Evolutionary conservation across 2,329 filamentous ascomycete genomes (phyloP).

Genomic region (Sclerotinia trifoliorum): DNA sequence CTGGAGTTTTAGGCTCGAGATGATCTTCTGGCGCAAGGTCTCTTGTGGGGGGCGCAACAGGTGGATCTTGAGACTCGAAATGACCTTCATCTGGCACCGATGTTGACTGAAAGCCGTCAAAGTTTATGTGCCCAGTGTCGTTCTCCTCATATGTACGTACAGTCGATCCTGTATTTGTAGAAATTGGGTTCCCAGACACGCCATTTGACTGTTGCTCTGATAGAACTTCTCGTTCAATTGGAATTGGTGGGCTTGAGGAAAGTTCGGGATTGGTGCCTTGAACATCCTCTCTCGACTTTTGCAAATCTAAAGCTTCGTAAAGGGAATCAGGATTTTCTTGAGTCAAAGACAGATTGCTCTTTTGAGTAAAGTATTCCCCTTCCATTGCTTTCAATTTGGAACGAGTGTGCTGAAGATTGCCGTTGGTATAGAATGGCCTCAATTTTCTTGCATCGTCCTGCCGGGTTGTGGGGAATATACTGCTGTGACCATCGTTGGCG

Average conservation of each 20-base stretch:
- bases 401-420: not conserved
- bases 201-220: not conserved
- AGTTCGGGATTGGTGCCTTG: constrained; percentile 11
- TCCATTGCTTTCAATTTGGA: constrained; percentile 6
- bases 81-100: constrained; percentile 15
- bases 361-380: constrained; percentile 29
- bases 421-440: not conserved
- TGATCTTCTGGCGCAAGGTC: constrained; percentile 1
- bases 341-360: constrained; percentile 35
- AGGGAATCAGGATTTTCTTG: constrained; percentile 36
- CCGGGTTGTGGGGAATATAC: not conserved
- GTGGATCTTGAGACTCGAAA: constrained; percentile 32
- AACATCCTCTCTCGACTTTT: constrained; percentile 15
- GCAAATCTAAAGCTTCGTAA: constrained; percentile 32
- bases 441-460: too few species aligned
- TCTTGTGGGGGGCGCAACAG: constrained; percentile 1
- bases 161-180: constrained; percentile 33
- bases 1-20: constrained; percentile 37
- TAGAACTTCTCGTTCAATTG: not conserved
- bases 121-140: constrained; percentile 34
- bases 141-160: constrained; percentile 35
- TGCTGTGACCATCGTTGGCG: not conserved
- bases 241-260: not conserved
- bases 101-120: constrained; percentile 24
- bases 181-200: constrained; percentile 21